A percentile compares a stretch with the other conserved stretches of the same genome.
Conservation (phyloP, 1,139 yeast species). For the Yamadazyma jaroonii region DNA sequence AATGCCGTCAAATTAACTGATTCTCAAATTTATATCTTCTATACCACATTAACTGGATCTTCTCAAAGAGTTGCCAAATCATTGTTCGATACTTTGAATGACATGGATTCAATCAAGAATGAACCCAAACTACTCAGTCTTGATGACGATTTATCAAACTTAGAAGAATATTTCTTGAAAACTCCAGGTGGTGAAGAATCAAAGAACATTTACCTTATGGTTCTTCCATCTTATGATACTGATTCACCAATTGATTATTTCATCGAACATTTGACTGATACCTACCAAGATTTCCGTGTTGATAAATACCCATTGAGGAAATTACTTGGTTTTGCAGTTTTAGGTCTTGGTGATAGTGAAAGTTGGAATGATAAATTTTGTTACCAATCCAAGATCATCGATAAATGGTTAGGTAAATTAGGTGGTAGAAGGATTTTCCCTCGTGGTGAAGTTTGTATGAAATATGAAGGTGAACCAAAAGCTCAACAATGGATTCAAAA, state of each 20-base stretch:
- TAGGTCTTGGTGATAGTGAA: slow-evolving; percentile 87
- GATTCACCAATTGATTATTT: slow-evolving; percentile 91
- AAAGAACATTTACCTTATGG: slow-evolving; percentile 60
- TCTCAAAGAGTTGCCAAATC: slow-evolving; percentile 66
- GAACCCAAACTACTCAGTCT: slow-evolving; percentile 62
- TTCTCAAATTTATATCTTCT: slow-evolving; percentile 62
- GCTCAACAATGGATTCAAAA: slow-evolving; percentile 67
- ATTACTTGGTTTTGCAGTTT: slow-evolving; percentile 75
- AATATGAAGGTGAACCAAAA: slow-evolving; percentile 60
- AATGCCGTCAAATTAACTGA: slow-evolving; percentile 33
- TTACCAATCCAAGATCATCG: slow-evolving; percentile 78
- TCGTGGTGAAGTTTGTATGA: slow-evolving; percentile 81
- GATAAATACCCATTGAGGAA: slow-evolving; percentile 73
- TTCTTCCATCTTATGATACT: slow-evolving; percentile 87
- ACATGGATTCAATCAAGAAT: slow-evolving; percentile 29
- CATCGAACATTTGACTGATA: slow-evolving; percentile 75
- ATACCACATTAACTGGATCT: slow-evolving; percentile 83
- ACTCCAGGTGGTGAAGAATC: slow-evolving; percentile 43
- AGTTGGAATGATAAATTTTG: slow-evolving; percentile 80
- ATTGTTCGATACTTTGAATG: slow-evolving; percentile 34
- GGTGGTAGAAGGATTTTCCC: slow-evolving; percentile 88
- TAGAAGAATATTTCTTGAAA: slow-evolving; percentile 76
- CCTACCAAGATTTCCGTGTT: slow-evolving; percentile 79
- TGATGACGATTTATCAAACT: slow-evolving; percentile 79
- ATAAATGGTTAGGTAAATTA: slow-evolving; percentile 71